Evolutionary conservation across 352 stramenopile species (phyloP), one percentile per base, ranked within the genome.

Genomic region (Ophiocytium majus): DNA sequence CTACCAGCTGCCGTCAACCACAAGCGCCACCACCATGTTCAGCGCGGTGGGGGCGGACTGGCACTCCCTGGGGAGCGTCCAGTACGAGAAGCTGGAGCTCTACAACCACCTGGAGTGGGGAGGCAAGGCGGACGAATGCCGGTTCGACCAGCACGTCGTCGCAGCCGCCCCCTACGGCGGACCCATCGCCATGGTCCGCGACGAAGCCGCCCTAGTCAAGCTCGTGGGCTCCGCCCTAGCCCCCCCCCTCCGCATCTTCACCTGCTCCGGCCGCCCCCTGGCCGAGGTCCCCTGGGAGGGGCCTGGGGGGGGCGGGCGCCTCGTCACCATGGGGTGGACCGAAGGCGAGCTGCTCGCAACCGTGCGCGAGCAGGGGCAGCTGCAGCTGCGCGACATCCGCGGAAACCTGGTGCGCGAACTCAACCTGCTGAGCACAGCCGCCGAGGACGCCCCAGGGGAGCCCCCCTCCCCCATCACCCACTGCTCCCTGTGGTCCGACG

Each of bases 81-180:
- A 92, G 78, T 91, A 90, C 43, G 87, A 90, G 1, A 90, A 94
- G 66, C 89, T 92, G 14, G 91, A 93, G 81, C 85, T 94, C 17
- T 89, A 94, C 28, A 87, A 93, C 85, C 90, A 94, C 64, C 86
- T 92, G 79, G 91, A 93, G 84, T 90, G 92, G 90, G 88, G 84
- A 19, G 32, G 80, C 0, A 93, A 93, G 85, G 5, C 66, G 5
- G 90, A 89, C 14, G 82, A 91, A 79, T 85, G 76, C 0, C 50
- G 79, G 28, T 49, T 89, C 14, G 86, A 89, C 64, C 78, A 76
- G 0, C 76, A 37, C 28, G 28, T 89, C 33, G 50, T 84, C 32
- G 50, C 76, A 32, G 71, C 80, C 10, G 85, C 79, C 1, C 85
- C 83, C 63, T 85, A 85, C 50, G 82, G 82, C 31, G 85, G 82